Percentiles rank a stretch among this genome's conserved stretches.
These are phyloP conservation scores for Termitomyces eurrhizus DNA, from an alignment of 768 basidiomycete genomes.

Conservation along the genomic window DNA sequence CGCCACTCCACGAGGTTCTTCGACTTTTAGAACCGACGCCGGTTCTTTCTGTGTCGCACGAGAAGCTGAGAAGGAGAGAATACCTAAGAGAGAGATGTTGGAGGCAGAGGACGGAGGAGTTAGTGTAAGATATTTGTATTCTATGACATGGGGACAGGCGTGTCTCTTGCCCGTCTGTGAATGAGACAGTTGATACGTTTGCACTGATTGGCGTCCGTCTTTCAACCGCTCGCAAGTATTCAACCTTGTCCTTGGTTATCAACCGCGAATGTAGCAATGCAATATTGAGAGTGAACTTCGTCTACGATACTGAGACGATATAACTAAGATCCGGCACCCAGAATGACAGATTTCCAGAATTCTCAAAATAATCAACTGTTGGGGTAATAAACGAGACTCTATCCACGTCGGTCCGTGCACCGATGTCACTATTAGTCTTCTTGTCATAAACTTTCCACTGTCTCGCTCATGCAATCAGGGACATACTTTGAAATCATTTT, in stretches of 20 bases:
- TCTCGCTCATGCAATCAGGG: too few species aligned
- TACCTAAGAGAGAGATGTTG: background rate
- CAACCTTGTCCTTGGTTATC: background rate
- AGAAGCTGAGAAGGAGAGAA: background rate
- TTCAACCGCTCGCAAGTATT: background rate
- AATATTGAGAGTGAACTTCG: too few species aligned
- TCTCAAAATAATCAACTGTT: too few species aligned
- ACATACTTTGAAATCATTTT: too few species aligned
- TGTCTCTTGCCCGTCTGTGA: conserved; percentile 18
- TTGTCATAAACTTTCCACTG: too few species aligned
- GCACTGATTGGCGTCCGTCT: background rate
- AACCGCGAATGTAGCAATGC: too few species aligned
- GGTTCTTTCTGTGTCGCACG: background rate
- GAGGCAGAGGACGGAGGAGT: conserved; percentile 1
- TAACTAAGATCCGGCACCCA: too few species aligned
- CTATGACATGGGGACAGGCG: conserved; percentile 12
- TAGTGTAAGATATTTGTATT: conserved; percentile 17
- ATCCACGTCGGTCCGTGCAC: too few species aligned
- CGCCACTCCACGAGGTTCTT: conserved; percentile 13
- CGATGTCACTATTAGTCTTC: too few species aligned
- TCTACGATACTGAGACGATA: too few species aligned
- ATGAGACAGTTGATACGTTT: conserved; percentile 13
- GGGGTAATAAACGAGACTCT: too few species aligned
- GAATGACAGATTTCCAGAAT: too few species aligned
- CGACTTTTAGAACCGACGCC: conserved; percentile 7